Base-by-base conservation (phyloP, 192 early-diverging fungal species). In the Dissophora ornata region DNA sequence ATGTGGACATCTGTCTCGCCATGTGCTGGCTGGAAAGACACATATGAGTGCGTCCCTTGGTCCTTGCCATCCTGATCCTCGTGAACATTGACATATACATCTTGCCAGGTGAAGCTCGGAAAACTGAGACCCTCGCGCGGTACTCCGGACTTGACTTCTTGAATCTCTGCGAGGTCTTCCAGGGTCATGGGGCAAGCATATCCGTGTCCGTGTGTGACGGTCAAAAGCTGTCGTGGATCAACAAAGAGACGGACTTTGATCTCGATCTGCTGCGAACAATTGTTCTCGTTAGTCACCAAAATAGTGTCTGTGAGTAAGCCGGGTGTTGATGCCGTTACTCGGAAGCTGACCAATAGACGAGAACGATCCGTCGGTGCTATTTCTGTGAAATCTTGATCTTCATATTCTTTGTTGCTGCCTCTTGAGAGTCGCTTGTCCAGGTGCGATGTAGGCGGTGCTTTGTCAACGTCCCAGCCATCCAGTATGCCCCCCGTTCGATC, bases 221-320 rank as follows among this genome's bases (percentile, higher is more conserved):
- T 74, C 29, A 24, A 41, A 2, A 89, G 63, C 48, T 64, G 77
- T 15, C 73, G 74, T 28, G 67, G 69, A 57, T 96, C 90, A 21
- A 90, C 87, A 82, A 94, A 94, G 9, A 92, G 63, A 4, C 88
- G 80, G 4, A 94, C 80, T 57, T 90, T 88, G 45, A 95, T 83
- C 26, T 79, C 71, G 60, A 88, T 78, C 4, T 81, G 67, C 64
- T 94, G 89, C 11, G 78, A 68, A 5, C 85, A 80, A 57, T 94
- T 93, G 70, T 93, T 88, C 33, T 85, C 53, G 71, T 96, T 96
- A 24, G 80, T 84, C 5, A 92, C 84, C n/a, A 83, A 60, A 13
- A 96, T 80, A 12, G 75, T 79, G 46, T 92, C 88, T 15, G 82
- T 80, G 4, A 90, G 67, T 13, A 90, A 79, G 0, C 93, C 94